Percentiles rank a stretch among this genome's conserved stretches.
Evolutionary conservation across 2,329 filamentous ascomycete genomes (phyloP).

Genomic region (Rhinocladiella mackenziei): DNA sequence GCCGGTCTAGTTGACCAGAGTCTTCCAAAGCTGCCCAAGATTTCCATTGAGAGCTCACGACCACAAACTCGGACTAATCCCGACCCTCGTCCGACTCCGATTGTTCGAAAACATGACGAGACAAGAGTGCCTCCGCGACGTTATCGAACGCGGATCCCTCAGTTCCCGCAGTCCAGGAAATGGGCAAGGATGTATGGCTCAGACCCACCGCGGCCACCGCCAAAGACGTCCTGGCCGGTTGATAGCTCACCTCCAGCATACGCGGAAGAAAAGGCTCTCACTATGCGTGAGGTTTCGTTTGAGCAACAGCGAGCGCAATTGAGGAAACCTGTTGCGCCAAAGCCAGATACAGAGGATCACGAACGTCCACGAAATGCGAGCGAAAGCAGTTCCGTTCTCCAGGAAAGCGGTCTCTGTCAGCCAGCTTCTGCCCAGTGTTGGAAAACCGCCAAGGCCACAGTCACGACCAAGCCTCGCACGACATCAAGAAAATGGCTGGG

Average conservation of each 20-base stretch:
- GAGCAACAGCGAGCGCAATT: conserved; percentile 20
- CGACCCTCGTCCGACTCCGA: conserved; percentile 11
- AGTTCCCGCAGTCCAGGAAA: conserved; percentile 22
- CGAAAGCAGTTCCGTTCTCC: conserved; percentile 4
- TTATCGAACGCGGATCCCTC: conserved; percentile 11
- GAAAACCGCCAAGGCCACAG: conserved; percentile 17
- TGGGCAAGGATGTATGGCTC: conserved; percentile 19
- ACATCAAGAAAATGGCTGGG: conserved; percentile 4
- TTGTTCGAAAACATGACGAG: conserved; percentile 9
- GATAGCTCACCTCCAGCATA: background rate
- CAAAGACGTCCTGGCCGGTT: background rate
- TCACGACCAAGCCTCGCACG: conserved; percentile 5
- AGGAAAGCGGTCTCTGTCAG: conserved; percentile 5
- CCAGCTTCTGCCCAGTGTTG: conserved; percentile 10
- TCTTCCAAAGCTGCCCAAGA: conserved; percentile 13
- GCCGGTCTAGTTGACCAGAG: conserved; percentile 4
- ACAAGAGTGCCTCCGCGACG: conserved; percentile 3
- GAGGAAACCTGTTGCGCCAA: conserved; percentile 4
- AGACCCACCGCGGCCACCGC: conserved; percentile 1
- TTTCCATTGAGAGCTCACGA: conserved; percentile 7
- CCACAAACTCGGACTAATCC: background rate
- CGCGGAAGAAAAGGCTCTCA: conserved; percentile 4
- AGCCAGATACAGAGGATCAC: background rate
- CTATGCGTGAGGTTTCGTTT: conserved; percentile 20
- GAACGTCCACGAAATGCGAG: conserved; percentile 1